Base-by-base conservation (phyloP, 495 filamentous ascomycete genomes). In the Talaromyces borbonicus region DNA sequence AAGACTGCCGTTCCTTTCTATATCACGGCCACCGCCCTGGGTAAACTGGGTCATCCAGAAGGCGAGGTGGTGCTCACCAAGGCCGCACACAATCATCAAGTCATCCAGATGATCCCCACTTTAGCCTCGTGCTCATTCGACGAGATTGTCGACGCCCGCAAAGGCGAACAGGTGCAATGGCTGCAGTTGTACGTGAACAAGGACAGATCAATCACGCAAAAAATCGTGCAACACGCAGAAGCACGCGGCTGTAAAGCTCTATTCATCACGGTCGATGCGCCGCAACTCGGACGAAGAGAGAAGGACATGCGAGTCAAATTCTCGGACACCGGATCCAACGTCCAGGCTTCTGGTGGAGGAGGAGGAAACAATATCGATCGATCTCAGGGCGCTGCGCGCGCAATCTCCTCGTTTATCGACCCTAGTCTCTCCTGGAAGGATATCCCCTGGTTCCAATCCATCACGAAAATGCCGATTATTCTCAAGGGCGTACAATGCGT, bases 161-260 rank as follows among this genome's bases (percentile, higher is more conserved):
- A 77, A 50, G 85, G 75, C 8, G 83, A 81, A 47, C 92, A 97
- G 58, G 80, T 88, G 1, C 92, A 96, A 63, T 97, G 93, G 93
- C 69, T 99, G 39, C 92, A 99, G 65, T 76, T 99, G 0, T 99
- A 99, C 69, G 92, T 99, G 46, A 99, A 99, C 75, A 90, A 95
- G 60, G 83, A 99, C 70, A 83, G 93, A 41, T 78, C 73, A 33
- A 89, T 97, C 59, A 99, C 92, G 19, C 76, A 87, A 66, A 74
- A 79, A 48, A 97, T 99, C 55, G 82, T 99, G 18, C 57, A 85
- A 62, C 87, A 96, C 62, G 93, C 93, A 52, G 93, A 97, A 63
- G 72, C 71, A 55, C 82, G 90, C 46, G 93, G 92, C 22, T 95
- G 90, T 72, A 95, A 90, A 67, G 92, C 84, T 5, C 76, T 99